Conservation (phyloP, 805 yeast genomes). For the Candida piceae region DNA sequence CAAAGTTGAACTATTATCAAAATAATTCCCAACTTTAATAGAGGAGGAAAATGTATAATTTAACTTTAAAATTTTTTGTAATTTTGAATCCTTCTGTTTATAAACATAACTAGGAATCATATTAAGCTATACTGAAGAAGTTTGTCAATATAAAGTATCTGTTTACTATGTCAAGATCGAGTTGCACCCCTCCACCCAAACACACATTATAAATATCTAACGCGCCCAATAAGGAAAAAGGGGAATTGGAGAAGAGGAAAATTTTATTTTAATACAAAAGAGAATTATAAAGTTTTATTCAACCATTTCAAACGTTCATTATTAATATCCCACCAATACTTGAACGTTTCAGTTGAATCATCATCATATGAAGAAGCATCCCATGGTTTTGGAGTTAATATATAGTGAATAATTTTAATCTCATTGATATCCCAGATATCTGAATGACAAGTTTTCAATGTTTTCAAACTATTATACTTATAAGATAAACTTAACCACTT, state of each 20-base stretch:
- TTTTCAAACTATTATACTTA: conserved; percentile 53
- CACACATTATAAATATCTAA: too few relatives aligned
- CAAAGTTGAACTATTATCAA: background rate
- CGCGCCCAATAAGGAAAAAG: too few relatives aligned
- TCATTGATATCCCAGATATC: conserved; percentile 42
- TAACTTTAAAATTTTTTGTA: background rate
- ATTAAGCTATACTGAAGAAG: too few relatives aligned
- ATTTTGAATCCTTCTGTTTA: too few relatives aligned
- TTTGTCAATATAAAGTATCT: too few relatives aligned
- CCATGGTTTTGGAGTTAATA: conserved; percentile 60
- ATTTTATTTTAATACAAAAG: background rate
- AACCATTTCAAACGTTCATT: conserved; percentile 26
- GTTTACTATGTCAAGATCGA: too few relatives aligned
- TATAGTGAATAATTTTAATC: conserved; percentile 55
- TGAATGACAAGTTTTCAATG: conserved; percentile 39
- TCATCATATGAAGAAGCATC: conserved; percentile 30
- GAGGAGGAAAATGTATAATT: background rate
- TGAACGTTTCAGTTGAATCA: conserved; percentile 45
- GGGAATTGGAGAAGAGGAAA: background rate
- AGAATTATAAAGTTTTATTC: too few relatives aligned
- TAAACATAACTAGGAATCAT: too few relatives aligned
- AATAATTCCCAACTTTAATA: conserved; percentile 1
- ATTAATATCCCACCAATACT: conserved; percentile 46
- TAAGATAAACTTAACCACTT: conserved; percentile 49
- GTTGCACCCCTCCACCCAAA: too few relatives aligned